Conservation (phyloP, 345 rosid genomes). For the Sonneratia alba region DNA sequence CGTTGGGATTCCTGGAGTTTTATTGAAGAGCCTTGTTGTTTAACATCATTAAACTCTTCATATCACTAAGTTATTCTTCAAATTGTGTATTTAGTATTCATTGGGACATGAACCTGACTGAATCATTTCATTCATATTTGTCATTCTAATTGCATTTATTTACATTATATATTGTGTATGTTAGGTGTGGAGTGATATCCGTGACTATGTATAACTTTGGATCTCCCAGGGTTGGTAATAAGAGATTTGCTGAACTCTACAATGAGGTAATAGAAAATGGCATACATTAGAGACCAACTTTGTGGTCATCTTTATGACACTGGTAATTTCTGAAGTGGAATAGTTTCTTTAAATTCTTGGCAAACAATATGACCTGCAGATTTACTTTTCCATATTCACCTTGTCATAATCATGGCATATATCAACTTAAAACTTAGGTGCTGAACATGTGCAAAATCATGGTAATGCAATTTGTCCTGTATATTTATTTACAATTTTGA, state of each 20-base stretch:
- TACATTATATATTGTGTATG: constrained; percentile 5
- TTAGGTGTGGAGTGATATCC: constrained; percentile 57
- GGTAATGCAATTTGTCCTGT: background rate
- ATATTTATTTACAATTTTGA: background rate
- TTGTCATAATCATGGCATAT: background rate
- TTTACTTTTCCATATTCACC: background rate
- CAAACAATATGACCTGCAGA: background rate
- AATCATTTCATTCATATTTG: background rate
- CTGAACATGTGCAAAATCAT: background rate
- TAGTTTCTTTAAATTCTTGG: background rate
- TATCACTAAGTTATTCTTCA: too few species aligned
- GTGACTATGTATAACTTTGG: constrained; percentile 95
- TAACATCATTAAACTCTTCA: background rate
- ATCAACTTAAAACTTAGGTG: background rate
- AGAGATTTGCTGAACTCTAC: constrained; percentile 70
- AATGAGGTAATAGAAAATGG: constrained; percentile 46
- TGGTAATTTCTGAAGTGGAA: background rate
- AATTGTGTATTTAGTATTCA: background rate
- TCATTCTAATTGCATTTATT: background rate
- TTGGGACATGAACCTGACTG: background rate
- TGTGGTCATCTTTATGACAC: background rate
- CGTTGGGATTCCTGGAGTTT: background rate
- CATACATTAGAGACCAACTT: background rate
- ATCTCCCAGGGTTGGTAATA: constrained; percentile 96
- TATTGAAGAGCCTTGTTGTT: background rate